phyloP scores from a whole-genome alignment of 345 rosid genomes.

The Brassica rapa region DNA sequence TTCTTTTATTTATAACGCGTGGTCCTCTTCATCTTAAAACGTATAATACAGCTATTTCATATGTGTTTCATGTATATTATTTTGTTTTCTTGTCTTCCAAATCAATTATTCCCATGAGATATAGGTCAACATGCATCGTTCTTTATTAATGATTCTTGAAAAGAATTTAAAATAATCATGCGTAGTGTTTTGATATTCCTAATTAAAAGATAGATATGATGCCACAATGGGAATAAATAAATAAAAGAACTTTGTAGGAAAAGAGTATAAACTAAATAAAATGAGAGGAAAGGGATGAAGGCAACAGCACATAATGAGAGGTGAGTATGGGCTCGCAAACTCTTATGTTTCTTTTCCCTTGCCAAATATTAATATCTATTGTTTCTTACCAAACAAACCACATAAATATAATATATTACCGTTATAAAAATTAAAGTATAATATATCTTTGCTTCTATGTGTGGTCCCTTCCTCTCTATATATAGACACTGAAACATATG shows the following conservation, averaged over 20 bases:
- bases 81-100: constrained; percentile 8
- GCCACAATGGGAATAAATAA: constrained; percentile 16
- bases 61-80: background rate
- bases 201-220: background rate
- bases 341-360: constrained; percentile 54
- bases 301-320: constrained; percentile 55
- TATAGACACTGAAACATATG: constrained; percentile 44
- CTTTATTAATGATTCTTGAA: background rate
- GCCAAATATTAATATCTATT: constrained; percentile 58
- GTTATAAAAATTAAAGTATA: constrained; percentile 30
- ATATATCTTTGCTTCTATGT: constrained; percentile 38
- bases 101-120: background rate
- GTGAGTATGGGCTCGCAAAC: constrained; percentile 59
- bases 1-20: constrained; percentile 23
- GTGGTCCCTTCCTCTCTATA: constrained; percentile 35
- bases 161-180: background rate
- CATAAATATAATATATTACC: constrained; percentile 43
- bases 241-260: background rate
- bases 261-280: background rate
- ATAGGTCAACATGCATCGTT: constrained; percentile 19
- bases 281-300: constrained; percentile 21
- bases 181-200: constrained; percentile 18
- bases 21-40: constrained; percentile 37
- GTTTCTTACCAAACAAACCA: constrained; percentile 68
- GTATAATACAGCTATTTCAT: constrained; percentile 15